Base-by-base conservation (phyloP, 305 asterid genomes). In the Plantago lanceolata region DNA sequence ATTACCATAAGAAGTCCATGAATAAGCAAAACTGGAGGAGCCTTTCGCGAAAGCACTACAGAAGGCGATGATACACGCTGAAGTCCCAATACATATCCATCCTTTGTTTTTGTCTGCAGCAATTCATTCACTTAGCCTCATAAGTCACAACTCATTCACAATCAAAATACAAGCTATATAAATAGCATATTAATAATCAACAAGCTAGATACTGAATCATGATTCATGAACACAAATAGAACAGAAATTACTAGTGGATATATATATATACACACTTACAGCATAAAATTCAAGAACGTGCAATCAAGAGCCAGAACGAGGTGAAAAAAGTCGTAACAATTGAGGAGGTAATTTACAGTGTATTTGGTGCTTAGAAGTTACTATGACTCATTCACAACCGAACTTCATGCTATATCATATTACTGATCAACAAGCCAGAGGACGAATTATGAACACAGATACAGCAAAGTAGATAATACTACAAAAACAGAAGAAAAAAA, bases 1-100 rank as follows among this genome's bases (percentile, higher is more conserved):
- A 64, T 70, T 75, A 93, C 99, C 99, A 83, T 89, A 70, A 85
- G 76, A 70, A 93, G 94, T 57, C 99, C 99, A 78, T 93, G 99
- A 58, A 93, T 64, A 37, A 93, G 90, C 78, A 93, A 75, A 65
- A 89, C 91, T 0, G 99, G 96, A 67, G 82, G 78, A 55, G 86
- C 79, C 50, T 24, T 72, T 66, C 71, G 66, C 19, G 59, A 72
- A 61, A 81, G 59, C 66, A 45, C 37, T 18, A 64, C 76, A 9
- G 84, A 75, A 67, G 82, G 77, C 63, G 96, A 80, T 19, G 95
- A 78, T 62, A 92, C 96, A 20, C 95, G 95, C 69, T 92, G 98
- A 71, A 92, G 91, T 18, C 97, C 98, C 75, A 92, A 76, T 35
- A 89, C 44, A 74, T 66, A 92, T 29, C 97, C 99, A 83, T 93